A percentile compares a stretch with the other conserved stretches of the same genome.
phyloP scores from a whole-genome alignment of 2,329 filamentous ascomycete genomes.

The Hymenotorrendiella dingleyae region DNA sequence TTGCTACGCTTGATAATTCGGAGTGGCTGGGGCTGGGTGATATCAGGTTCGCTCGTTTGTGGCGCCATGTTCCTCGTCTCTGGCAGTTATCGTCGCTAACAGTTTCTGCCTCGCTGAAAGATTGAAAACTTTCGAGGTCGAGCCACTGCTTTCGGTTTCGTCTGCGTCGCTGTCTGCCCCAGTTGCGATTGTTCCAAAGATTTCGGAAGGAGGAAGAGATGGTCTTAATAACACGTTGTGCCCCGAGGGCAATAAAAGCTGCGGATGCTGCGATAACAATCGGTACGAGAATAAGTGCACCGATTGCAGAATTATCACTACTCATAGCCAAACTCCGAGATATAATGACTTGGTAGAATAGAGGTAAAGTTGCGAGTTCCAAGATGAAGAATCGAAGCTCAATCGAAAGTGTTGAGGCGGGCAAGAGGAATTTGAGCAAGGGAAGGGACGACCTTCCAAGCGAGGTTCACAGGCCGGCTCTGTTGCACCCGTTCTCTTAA shows the following conservation, averaged over 20 bases:
- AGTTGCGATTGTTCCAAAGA: conserved; percentile 25
- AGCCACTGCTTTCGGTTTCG: conserved; percentile 30
- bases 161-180: conserved; percentile 18
- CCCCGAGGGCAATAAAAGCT: conserved; percentile 30
- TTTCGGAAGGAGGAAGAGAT: conserved; percentile 16
- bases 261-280: conserved; percentile 35
- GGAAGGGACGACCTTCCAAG: too few species aligned
- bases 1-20: conserved; percentile 43
- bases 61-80: conserved; percentile 37
- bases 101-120: too few species aligned
- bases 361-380: conserved; percentile 1
- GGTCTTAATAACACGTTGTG: conserved; percentile 19
- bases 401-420: too few species aligned
- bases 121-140: conserved; percentile 33
- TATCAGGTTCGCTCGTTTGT: conserved; percentile 26
- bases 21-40: conserved; percentile 39
- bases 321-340: conserved; percentile 31
- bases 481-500: too few species aligned
- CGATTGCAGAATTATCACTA: conserved; percentile 35
- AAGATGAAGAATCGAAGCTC: too few species aligned
- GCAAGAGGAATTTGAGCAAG: too few species aligned
- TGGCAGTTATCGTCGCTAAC: too few species aligned
- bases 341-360: conserved; percentile 21
- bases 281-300: conserved; percentile 41
- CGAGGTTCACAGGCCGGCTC: too few species aligned